A percentile compares a stretch with the other conserved stretches of the same genome.
Conservation (phyloP, 345 rosid genomes). For the Pistacia atlantica region DNA sequence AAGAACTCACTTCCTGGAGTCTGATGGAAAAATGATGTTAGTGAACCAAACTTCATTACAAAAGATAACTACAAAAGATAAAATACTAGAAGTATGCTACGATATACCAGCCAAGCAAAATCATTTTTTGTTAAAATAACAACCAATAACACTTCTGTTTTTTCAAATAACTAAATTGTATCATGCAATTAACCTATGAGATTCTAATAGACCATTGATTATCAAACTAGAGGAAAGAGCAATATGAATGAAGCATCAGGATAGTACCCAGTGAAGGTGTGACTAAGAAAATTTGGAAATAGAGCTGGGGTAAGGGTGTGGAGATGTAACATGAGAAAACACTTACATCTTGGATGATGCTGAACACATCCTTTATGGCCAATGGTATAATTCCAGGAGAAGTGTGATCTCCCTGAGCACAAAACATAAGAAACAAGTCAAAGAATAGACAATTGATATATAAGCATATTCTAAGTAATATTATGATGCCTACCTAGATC, state of each 20-base stretch:
- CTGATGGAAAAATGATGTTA: slow-evolving; percentile 45
- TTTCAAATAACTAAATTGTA: background rate
- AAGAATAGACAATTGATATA: background rate
- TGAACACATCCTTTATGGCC: slow-evolving; percentile 97
- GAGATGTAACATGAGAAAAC: background rate
- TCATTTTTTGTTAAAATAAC: background rate
- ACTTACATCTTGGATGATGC: slow-evolving; percentile 98
- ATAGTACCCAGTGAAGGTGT: background rate
- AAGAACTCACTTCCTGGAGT: slow-evolving; percentile 99
- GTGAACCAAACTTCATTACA: slow-evolving; percentile 22
- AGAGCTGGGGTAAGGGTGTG: background rate
- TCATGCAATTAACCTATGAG: background rate
- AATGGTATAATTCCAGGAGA: slow-evolving; percentile 97
- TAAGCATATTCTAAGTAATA: background rate
- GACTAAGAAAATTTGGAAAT: background rate
- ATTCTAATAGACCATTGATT: background rate
- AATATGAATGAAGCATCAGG: background rate
- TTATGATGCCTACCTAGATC: background rate
- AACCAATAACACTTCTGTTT: background rate
- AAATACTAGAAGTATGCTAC: slow-evolving; percentile 3
- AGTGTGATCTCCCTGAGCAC: slow-evolving; percentile 87
- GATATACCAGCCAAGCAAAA: background rate
- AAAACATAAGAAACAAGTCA: slow-evolving; percentile 10
- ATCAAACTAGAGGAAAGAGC: background rate
- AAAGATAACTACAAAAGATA: background rate